Conservation (phyloP, 345 rosid species). For the Toxicodendron radicans region DNA sequence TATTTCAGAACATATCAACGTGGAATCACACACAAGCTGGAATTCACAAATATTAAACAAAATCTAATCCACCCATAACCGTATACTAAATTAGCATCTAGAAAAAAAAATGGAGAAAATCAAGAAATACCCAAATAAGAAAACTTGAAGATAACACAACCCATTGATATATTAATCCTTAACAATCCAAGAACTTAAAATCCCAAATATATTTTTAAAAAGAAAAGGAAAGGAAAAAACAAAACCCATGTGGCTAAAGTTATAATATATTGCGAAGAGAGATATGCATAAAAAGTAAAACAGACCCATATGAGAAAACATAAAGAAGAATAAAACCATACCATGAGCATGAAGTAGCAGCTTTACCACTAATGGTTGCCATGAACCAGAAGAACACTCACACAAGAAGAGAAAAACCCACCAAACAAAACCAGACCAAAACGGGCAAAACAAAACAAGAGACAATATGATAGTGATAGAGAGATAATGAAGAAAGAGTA, state of each 20-base stretch:
- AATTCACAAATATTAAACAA: slow-evolving; percentile 1
- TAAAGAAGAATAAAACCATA: slow-evolving; percentile 32
- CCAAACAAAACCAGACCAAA: neutral
- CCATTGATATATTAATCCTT: neutral
- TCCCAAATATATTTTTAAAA: neutral
- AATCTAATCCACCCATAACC: neutral
- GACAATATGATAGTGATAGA: neutral
- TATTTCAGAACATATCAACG: neutral
- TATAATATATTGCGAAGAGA: neutral
- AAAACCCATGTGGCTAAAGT: neutral
- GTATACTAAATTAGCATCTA: neutral
- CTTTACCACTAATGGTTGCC: slow-evolving; percentile 22
- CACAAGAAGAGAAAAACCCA: neutral
- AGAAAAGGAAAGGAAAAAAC: neutral
- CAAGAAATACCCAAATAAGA: neutral
- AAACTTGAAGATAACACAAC: neutral
- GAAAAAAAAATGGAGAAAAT: neutral
- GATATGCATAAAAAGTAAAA: neutral
- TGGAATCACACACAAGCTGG: neutral
- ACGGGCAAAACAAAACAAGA: neutral
- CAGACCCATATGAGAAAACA: slow-evolving; percentile 36
- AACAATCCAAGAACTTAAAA: neutral
- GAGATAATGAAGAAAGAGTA: neutral
- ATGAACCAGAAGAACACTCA: slow-evolving; percentile 19
- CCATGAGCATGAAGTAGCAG: slow-evolving; percentile 25